phyloP scores from a whole-genome alignment of 306 rosid species.

The Lathyrus oleraceus region DNA sequence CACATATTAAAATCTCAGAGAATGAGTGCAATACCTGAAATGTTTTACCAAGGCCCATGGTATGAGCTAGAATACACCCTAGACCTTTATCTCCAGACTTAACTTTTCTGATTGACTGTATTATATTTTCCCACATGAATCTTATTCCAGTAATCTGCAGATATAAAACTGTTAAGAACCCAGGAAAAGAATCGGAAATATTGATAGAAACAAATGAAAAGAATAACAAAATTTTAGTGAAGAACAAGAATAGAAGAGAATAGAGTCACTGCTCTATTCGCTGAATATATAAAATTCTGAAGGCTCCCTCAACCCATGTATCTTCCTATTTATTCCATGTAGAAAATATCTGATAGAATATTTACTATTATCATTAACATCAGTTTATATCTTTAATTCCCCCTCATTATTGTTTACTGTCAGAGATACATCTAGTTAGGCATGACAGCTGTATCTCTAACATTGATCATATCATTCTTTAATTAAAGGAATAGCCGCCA shows the following conservation, averaged over 20 bases:
- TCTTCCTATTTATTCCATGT: neutral
- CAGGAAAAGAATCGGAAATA: conserved; percentile 7
- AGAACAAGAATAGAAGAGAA: conserved; percentile 1
- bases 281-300: neutral
- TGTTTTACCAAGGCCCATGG: conserved; percentile 99
- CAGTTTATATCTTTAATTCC: neutral
- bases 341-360: neutral
- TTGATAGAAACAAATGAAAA: neutral
- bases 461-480: neutral
- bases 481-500: neutral
- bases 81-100: conserved; percentile 95
- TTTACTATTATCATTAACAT: neutral
- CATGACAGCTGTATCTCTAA: no score
- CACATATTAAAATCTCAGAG: conserved; percentile 23
- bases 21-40: conserved; percentile 67
- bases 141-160: conserved; percentile 83
- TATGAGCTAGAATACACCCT: conserved; percentile 98
- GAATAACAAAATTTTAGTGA: neutral
- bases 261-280: neutral
- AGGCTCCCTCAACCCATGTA: neutral
- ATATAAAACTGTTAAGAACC: conserved; percentile 24
- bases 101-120: conserved; percentile 86
- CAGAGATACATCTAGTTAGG: no score
- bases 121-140: conserved; percentile 98
- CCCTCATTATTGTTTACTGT: neutral